Percentiles rank a stretch among this genome's conserved stretches.
These are phyloP conservation scores for Furcasterigmium furcatum DNA, from an alignment of 2,329 filamentous ascomycete species.

Conservation along the genomic window DNA sequence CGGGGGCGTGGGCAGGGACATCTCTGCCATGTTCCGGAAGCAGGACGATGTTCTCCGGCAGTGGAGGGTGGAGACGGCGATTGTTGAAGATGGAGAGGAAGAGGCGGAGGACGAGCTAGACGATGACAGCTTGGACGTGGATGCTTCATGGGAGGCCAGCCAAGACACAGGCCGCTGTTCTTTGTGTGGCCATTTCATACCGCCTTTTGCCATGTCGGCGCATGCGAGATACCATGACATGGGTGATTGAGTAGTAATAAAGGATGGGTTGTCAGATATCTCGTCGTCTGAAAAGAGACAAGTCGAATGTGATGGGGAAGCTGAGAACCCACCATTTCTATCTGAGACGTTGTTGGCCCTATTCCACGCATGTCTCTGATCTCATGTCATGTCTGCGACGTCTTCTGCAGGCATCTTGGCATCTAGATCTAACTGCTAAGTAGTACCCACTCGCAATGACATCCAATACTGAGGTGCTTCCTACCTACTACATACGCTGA, in stretches of 20 bases:
- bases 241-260: slow-evolving; percentile 14
- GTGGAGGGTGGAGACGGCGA: slow-evolving; percentile 52
- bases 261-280: too few relatives aligned
- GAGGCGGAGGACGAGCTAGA: slow-evolving; percentile 19
- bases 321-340: too few relatives aligned
- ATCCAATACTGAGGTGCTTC: too few relatives aligned
- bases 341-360: too few relatives aligned
- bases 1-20: slow-evolving; percentile 66
- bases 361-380: too few relatives aligned
- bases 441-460: too few relatives aligned
- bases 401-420: too few relatives aligned
- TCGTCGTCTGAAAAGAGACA: too few relatives aligned
- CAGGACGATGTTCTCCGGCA: slow-evolving; percentile 69
- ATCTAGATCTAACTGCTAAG: too few relatives aligned
- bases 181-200: slow-evolving; percentile 50
- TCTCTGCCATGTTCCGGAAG: slow-evolving; percentile 75
- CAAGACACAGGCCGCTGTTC: slow-evolving; percentile 28
- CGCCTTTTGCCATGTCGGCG: slow-evolving; percentile 54
- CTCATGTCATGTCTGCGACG: too few relatives aligned
- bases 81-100: slow-evolving; percentile 13
- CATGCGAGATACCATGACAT: slow-evolving; percentile 50
- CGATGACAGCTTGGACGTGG: slow-evolving; percentile 22
- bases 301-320: too few relatives aligned
- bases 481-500: too few relatives aligned
- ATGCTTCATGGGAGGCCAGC: slow-evolving; percentile 21